Conservation (phyloP, 2,329 filamentous ascomycete genomes). For the Penicillium sp. region DNA sequence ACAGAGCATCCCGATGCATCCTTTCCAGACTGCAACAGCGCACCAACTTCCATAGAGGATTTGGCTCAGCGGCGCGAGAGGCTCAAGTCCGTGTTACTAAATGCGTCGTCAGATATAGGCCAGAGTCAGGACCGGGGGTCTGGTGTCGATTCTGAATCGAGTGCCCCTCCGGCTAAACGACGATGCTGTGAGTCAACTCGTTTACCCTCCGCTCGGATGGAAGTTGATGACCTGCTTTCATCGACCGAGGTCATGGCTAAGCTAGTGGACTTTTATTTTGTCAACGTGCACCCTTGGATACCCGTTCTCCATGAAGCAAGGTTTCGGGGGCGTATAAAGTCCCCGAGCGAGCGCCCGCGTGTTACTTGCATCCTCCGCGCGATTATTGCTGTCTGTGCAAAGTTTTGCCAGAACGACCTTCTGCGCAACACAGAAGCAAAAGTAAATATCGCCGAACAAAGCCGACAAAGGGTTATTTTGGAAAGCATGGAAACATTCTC, state of each 20-base stretch:
- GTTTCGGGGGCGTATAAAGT: conserved; percentile 26
- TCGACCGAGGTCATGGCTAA: conserved; percentile 17
- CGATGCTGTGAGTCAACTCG: neutral
- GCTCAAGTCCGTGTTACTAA: conserved; percentile 1
- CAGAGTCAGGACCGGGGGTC: neutral
- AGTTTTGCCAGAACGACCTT: conserved; percentile 28
- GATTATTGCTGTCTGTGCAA: conserved; percentile 40
- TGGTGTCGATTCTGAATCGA: neutral
- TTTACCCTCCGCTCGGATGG: neutral
- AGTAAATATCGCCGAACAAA: neutral
- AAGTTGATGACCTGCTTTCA: neutral
- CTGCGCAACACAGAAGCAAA: neutral
- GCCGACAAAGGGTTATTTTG: conserved; percentile 12
- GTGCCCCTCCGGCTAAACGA: neutral
- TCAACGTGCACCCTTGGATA: conserved; percentile 45
- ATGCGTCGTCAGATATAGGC: neutral
- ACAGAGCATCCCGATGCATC: conserved; percentile 1
- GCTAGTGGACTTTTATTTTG: conserved; percentile 37
- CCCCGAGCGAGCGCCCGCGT: conserved; percentile 21
- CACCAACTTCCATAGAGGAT: neutral
- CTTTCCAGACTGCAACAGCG: neutral
- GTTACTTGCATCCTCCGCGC: conserved; percentile 38
- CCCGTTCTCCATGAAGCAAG: conserved; percentile 40
- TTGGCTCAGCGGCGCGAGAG: conserved; percentile 9
- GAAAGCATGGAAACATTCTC: conserved; percentile 20